phyloP scores from a whole-genome alignment of 2,329 filamentous ascomycete species.

The Alternaria angustiovoidea region DNA sequence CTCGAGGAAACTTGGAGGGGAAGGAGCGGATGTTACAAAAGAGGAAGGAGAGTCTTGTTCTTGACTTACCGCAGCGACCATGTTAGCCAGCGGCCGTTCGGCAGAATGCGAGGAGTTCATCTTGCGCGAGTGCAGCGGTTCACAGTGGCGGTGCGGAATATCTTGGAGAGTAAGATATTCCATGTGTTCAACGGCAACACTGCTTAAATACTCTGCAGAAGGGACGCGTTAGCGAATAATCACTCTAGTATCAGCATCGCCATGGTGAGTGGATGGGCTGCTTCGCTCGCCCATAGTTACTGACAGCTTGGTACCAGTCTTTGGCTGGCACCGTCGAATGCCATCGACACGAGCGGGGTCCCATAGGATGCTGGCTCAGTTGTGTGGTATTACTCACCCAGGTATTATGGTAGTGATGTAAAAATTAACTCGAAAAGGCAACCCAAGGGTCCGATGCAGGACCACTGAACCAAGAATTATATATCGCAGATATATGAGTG shows the following conservation, averaged over 20 bases:
- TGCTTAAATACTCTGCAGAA: constrained; percentile 23
- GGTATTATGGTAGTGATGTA: constrained; percentile 19
- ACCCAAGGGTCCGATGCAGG: constrained; percentile 10
- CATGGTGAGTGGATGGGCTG: constrained; percentile 10
- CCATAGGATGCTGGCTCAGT: constrained; percentile 1
- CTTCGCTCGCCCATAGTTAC: constrained; percentile 15
- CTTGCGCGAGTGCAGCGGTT: constrained; percentile 37
- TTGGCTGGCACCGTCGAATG: constrained; percentile 15
- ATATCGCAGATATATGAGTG: constrained; percentile 18
- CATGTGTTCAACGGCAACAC: constrained; percentile 29
- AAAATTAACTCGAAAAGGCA: constrained; percentile 11
- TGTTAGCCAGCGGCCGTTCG: constrained; percentile 32
- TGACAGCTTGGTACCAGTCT: constrained; percentile 21
- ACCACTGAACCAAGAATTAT: constrained; percentile 16
- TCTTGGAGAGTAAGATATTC: constrained; percentile 52
- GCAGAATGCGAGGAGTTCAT: constrained; percentile 38
- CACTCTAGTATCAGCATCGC: constrained; percentile 8
- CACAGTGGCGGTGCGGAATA: constrained; percentile 45
- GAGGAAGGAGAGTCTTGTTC: constrained; percentile 14
- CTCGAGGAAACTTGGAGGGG: constrained; percentile 1
- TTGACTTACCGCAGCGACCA: constrained; percentile 44
- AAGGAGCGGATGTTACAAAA: constrained; percentile 4
- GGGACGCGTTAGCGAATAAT: constrained; percentile 7
- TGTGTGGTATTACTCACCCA: constrained; percentile 14
- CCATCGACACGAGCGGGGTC: constrained; percentile 11